A percentile compares a stretch with the other conserved stretches of the same genome.
Evolutionary conservation across 352 stramenopile genomes (phyloP).

Genomic region (Elongisporangium senticosum): DNA sequence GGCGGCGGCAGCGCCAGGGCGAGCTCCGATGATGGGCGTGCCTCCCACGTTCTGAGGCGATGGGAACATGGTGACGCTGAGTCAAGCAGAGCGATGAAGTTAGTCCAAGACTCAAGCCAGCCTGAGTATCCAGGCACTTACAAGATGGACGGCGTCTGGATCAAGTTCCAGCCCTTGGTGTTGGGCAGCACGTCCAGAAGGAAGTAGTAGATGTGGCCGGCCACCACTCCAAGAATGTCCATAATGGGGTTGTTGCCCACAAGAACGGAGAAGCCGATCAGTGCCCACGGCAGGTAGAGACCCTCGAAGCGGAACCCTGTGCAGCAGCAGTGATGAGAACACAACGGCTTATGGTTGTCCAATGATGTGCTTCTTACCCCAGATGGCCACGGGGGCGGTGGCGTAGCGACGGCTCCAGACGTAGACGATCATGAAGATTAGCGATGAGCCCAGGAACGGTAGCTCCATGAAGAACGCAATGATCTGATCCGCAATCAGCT

Average conservation of each 20-base stretch:
- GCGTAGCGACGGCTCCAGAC: slow-evolving; percentile 87
- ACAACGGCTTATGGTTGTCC: not conserved
- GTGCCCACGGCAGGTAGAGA: slow-evolving; percentile 83
- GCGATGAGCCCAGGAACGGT: slow-evolving; percentile 73
- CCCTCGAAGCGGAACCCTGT: slow-evolving; percentile 84
- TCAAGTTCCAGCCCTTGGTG: slow-evolving; percentile 79
- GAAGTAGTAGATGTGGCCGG: slow-evolving; percentile 89
- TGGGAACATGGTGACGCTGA: slow-evolving; percentile 61
- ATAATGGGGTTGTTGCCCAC: slow-evolving; percentile 83
- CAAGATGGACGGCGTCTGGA: slow-evolving; percentile 81
- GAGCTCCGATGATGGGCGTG: slow-evolving; percentile 63
- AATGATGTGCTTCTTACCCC: slow-evolving; percentile 30
- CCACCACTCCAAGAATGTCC: slow-evolving; percentile 80
- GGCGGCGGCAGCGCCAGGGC: slow-evolving; percentile 19
- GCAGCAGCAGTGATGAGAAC: slow-evolving; percentile 1
- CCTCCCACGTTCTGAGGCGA: slow-evolving; percentile 37
- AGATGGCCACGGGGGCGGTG: slow-evolving; percentile 76
- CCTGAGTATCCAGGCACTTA: slow-evolving; percentile 25
- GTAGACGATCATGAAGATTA: slow-evolving; percentile 91
- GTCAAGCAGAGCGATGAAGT: not conserved
- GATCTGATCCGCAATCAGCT: slow-evolving; percentile 27
- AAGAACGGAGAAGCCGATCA: slow-evolving; percentile 87
- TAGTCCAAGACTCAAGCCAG: not conserved
- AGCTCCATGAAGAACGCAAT: slow-evolving; percentile 81
- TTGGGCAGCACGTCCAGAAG: slow-evolving; percentile 80